Percentiles rank a stretch among this genome's conserved stretches.
These are phyloP conservation scores for Kuraishia piskuri DNA, from an alignment of 805 yeast genomes.

Conservation along the genomic window DNA sequence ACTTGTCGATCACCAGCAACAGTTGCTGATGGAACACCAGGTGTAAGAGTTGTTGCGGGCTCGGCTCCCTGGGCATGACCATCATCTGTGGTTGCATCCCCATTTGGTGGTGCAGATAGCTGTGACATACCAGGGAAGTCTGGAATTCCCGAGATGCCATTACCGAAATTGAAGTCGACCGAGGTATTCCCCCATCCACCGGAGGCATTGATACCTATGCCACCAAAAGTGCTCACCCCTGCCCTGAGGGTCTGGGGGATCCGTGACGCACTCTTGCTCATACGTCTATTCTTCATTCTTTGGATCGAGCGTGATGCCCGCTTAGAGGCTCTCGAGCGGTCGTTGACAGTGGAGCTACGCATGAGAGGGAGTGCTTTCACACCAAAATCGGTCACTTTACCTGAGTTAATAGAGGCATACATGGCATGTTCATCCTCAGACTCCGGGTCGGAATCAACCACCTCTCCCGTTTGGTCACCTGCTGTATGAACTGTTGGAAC, in stretches of 20 bases:
- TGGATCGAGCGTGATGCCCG: slow-evolving; percentile 7
- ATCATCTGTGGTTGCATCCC: neutral
- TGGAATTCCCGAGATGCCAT: neutral
- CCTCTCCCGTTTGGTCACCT: neutral
- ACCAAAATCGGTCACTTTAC: slow-evolving; percentile 8
- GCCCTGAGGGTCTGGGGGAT: neutral
- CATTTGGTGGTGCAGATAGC: neutral
- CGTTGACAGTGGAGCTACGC: neutral
- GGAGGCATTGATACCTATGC: neutral
- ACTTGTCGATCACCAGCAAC: neutral
- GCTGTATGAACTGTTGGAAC: neutral
- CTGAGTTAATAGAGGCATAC: slow-evolving; percentile 48
- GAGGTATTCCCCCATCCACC: neutral
- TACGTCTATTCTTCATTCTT: slow-evolving; percentile 34
- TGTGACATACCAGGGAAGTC: neutral
- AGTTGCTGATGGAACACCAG: neutral
- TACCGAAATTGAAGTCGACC: neutral
- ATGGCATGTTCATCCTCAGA: slow-evolving; percentile 60
- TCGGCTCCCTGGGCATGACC: neutral
- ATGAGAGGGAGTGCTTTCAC: neutral
- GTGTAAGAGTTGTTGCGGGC: neutral
- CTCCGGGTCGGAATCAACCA: slow-evolving; percentile 18
- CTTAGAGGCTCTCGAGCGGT: neutral
- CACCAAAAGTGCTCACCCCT: neutral
- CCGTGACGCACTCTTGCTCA: slow-evolving; percentile 31